Evolutionary conservation across 2,329 filamentous ascomycete genomes (phyloP), one percentile per base, ranked within the genome.

Genomic region (Grosmannia clavigera): DNA sequence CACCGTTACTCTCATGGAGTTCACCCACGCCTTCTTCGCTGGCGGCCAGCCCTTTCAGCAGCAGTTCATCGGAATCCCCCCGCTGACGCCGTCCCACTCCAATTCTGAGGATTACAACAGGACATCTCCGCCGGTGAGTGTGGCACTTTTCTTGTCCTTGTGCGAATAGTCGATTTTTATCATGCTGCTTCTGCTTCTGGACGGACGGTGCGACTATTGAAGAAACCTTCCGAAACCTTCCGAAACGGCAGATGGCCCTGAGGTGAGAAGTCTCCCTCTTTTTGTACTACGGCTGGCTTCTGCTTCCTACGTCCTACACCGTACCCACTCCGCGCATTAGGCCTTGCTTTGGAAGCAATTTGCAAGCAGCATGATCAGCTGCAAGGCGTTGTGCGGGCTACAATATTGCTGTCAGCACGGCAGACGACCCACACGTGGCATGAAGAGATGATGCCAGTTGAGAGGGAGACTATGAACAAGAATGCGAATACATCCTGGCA

Each of bases 41-140:
- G 74, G 73, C 67, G 68, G 73, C 62, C 77, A 80, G 71, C 72
- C 77, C 57, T 81, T 79, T 71, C 78, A 78, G 67, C 64, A 80
- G 70, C 78, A 77, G 66, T 82, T 81, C 68, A 75, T 82, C 68
- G 73, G 75, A 64, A 76, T 82, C 59, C 72, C 76, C 60, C 79
- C 79, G 55, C 68, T 81, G 68, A 81, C 80, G 63, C 80, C 80
- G 35, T 80, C 79, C 60, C 76, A 80, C 69, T 78, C 79, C 61
- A 79, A 79, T 66, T 80, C 80, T 46, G 79, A 82, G 60, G 80
- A 82, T 59, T 82, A 78, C 71, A 75, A 72, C 67, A 77, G 73
- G 61, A 78, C 78, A 58, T 82, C 80, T 65, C 77, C 80, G 66
- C 76, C 79, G 69, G 80, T 83, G 72, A 72, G 78, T 78, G 61